Evolutionary conservation across 2,329 filamentous ascomycete species (phyloP).

Genomic region (Calonectria hawksworthii): DNA sequence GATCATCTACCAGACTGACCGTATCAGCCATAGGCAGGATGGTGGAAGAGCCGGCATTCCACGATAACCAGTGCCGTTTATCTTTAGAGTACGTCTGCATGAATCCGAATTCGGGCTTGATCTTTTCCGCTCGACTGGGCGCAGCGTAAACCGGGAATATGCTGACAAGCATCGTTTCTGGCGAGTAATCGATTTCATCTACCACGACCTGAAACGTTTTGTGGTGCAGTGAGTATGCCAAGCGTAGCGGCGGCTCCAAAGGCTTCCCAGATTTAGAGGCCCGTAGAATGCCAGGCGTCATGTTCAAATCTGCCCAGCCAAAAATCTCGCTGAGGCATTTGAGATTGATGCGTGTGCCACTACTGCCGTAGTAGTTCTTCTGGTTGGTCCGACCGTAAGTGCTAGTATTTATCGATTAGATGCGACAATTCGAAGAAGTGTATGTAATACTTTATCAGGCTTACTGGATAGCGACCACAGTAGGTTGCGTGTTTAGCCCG

Average conservation of each 20-base stretch:
- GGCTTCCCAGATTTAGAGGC: background rate
- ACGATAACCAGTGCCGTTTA: background rate
- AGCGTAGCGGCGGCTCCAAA: background rate
- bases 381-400: background rate
- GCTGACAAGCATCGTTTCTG: background rate
- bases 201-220: background rate
- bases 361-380: background rate
- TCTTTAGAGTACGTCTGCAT: background rate
- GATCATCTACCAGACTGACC: background rate
- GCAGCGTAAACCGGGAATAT: background rate
- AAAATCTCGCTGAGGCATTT: background rate
- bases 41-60: background rate
- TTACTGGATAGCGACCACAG: background rate
- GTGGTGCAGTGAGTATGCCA: background rate
- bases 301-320: background rate
- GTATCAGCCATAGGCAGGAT: background rate
- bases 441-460: background rate
- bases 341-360: background rate
- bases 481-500: background rate
- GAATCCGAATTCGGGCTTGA: background rate
- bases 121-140: background rate
- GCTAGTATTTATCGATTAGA: background rate
- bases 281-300: background rate
- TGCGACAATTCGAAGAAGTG: too few relatives aligned
- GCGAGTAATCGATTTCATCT: background rate